Base-by-base conservation (phyloP, 306 rosid species). In the Quercus variabilis region DNA sequence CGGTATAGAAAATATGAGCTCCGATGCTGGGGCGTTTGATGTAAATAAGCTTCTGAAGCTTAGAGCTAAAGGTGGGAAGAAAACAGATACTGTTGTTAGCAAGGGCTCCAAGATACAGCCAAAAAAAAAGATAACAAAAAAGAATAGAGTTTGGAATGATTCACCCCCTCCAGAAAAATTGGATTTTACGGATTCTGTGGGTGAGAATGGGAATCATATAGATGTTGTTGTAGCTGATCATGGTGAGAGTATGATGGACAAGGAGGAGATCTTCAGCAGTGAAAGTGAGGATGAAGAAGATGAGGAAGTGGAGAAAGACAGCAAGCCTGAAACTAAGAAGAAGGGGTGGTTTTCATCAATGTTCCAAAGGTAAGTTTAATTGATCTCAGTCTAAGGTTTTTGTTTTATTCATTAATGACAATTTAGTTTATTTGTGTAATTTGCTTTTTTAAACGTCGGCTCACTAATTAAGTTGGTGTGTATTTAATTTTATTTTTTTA, bases 191-290 rank as follows among this genome's bases (percentile, higher is more conserved):
- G 96, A 91, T 84, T 59, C 88, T 30, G 88, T 79, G 77, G 92
- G 82, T 86, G 92, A 86, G 86, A 88, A 86, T 83, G 88, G 85
- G 80, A 94, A 92, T 52, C 76, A 82, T 23, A 82, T 84, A n/a
- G 96, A 90, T 83, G 89, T 79, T 77, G 85, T 90, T 78, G 91
- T 96, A 75, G 85, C 91, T 62, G 95, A 92, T 64, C 99, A 95
- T 5, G 99, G 99, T 78, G 94, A 92, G 80, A 95, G 99, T 77
- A 90, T 91, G 98, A 95, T 95, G 99, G 99, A 95, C 87, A 91
- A 89, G 83, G 98, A 95, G 77, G 99, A 95, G 91, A 35, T 87
- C 55, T 23, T 88, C 86, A 92, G 98, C 65, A 92, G 99, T 79
- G 99, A 94, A 63, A 91, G 99, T 74, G 97, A 94, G 90, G 71